Base-by-base conservation (phyloP, 2,329 filamentous ascomycete genomes). In the Trichoderma aggressivum region DNA sequence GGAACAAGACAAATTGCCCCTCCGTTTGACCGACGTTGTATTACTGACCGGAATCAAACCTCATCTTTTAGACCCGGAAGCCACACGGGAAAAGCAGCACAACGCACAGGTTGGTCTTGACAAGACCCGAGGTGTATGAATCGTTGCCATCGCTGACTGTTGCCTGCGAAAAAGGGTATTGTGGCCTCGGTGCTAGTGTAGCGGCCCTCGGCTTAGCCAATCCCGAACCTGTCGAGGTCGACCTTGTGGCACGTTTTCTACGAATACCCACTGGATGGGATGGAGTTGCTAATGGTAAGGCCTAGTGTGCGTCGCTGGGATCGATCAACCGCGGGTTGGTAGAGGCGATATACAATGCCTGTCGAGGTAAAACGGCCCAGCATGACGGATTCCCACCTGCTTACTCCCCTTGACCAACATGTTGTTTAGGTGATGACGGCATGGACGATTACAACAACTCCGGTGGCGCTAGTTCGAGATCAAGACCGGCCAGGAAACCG, bases 281-380 rank as follows among this genome's bases (percentile, higher is more conserved):
- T 30, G 16, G 32, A 24, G 14, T n/a, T 34, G 56, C 70, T 74
- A 71, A 74, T 30, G 11, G 24, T 50, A 56, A 43, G 63, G 28
- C 43, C 55, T 74, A 92, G 90, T 88, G 92, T 28, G 93, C 95
- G 0, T 98, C 95, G 0, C 82, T 98, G 6, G 96, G 95, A 21
- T 89, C 89, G 10, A 78, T 98, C 55, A 94, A 90, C 67, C 84
- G 87, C 55, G 86, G 88, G 7, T 89, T 97, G 72, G 80, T 98
- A 32, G 80, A 80, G 67, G 82, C 84, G 11, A 80, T 90, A 21
- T 88, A 88, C 76, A 82, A 84, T 72, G 85, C 87, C 53, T 86
- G 86, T 75, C 84, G 86, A 82, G 87, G 87, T 87, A 79, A 43
- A 10, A n/a, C 12, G 28, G 18, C 47, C 30, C 21, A 21, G 16